Percentiles rank a stretch among this genome's conserved stretches.
Evolutionary conservation across 2,329 filamentous ascomycete genomes (phyloP).

Genomic region (Chaetomium olivaceum): DNA sequence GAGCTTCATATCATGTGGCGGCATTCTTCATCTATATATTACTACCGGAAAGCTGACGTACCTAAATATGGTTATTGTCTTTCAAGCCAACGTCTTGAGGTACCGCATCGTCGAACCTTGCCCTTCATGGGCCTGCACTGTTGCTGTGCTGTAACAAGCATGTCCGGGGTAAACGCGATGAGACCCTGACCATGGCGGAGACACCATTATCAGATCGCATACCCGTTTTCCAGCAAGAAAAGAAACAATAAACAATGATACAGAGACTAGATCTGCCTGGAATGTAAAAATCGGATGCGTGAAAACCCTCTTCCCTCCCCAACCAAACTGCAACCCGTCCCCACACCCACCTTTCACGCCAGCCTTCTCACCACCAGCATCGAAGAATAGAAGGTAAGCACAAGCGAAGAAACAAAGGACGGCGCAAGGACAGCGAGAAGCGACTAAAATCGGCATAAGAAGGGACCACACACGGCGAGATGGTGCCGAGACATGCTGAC

Average conservation of each 20-base stretch:
- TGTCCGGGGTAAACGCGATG: neutral
- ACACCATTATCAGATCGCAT: neutral
- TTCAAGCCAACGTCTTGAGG: no score
- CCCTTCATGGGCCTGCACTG: no score
- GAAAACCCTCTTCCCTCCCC: neutral
- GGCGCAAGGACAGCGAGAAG: neutral
- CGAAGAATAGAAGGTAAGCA: neutral
- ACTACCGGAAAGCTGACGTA: no score
- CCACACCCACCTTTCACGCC: no score
- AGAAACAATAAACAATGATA: neutral
- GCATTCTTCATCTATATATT: no score
- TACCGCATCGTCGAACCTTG: no score
- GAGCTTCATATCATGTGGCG: no score
- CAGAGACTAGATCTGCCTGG: neutral
- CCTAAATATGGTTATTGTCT: no score
- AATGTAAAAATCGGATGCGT: neutral
- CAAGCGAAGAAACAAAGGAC: neutral
- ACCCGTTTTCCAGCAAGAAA: neutral
- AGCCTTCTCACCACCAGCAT: neutral
- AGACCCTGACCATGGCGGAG: no score
- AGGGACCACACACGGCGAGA: neutral
- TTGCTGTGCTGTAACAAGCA: no score
- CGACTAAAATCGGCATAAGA: neutral
- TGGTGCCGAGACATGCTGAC: neutral
- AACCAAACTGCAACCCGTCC: no score